Percentiles rank a stretch among this genome's conserved stretches.
These are phyloP conservation scores for Eucalyptus melliodora DNA, from an alignment of 345 rosid species.

Conservation along the genomic window DNA sequence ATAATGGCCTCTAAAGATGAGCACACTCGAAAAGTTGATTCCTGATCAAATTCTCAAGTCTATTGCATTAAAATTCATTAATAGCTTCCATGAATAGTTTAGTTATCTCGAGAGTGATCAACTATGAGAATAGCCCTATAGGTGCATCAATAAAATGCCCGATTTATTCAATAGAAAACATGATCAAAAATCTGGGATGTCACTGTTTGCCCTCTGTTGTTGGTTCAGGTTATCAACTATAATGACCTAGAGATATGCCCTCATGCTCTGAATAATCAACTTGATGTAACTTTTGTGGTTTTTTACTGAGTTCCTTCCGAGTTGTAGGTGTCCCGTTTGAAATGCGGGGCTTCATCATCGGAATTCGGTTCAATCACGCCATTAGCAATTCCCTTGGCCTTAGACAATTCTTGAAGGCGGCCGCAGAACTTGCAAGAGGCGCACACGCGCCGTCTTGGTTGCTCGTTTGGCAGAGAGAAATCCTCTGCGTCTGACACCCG, in stretches of 20 bases:
- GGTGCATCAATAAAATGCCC: rapidly evolving
- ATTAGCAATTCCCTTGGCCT: background rate
- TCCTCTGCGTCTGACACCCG: background rate
- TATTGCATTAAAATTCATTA: too few species aligned
- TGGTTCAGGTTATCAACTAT: background rate
- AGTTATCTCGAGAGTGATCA: too few species aligned
- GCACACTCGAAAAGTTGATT: too few species aligned
- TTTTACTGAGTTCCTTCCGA: background rate
- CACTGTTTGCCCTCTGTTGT: background rate
- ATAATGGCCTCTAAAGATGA: too few species aligned
- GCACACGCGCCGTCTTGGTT: background rate
- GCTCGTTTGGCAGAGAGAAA: background rate
- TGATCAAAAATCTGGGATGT: too few species aligned
- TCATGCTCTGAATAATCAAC: background rate
- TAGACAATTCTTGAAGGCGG: background rate
- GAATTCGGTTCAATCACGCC: background rate
- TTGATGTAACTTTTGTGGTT: background rate
- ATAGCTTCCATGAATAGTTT: too few species aligned
- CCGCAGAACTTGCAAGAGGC: background rate
- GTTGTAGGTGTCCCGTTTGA: background rate
- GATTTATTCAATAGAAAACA: too few species aligned
- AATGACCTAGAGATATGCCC: background rate
- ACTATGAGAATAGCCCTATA: rapidly evolving
- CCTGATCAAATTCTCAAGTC: too few species aligned
- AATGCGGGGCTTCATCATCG: background rate